Conservation (phyloP, 1,284 basidiomycete genomes). For the Coniophora puteana region DNA sequence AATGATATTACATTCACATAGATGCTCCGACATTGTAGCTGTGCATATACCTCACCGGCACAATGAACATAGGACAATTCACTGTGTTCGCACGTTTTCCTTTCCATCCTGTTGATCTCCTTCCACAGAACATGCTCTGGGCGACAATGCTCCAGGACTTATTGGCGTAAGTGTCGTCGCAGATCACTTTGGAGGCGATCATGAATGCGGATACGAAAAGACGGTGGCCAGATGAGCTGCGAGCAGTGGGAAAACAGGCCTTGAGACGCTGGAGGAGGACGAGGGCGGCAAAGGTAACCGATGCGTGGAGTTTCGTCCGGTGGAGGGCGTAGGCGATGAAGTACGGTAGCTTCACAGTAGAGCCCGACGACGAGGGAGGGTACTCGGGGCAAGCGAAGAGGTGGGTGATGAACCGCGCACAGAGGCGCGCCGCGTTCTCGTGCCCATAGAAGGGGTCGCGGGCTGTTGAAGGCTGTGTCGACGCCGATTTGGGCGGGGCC, state of each 20-base stretch:
- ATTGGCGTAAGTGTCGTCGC: slow-evolving; percentile 96
- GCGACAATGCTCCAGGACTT: slow-evolving; percentile 95
- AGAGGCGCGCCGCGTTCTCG: slow-evolving; percentile 61
- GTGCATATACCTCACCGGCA: no score
- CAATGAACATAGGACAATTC: no score
- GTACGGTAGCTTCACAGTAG: slow-evolving; percentile 63
- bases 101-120: slow-evolving; percentile 96
- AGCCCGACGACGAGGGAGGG: slow-evolving; percentile 46
- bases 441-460: slow-evolving; percentile 79
- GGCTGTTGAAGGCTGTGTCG: slow-evolving; percentile 22
- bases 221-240: slow-evolving; percentile 88
- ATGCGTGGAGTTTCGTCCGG: slow-evolving; percentile 77
- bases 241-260: slow-evolving; percentile 86
- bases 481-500: slow-evolving; percentile 25
- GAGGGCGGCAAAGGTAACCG: slow-evolving; percentile 84
- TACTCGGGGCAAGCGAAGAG: slow-evolving; percentile 74
- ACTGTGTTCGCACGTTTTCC: slow-evolving; percentile 91
- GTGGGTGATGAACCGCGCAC: slow-evolving; percentile 76
- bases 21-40: no score
- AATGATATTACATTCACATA: no score
- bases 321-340: slow-evolving; percentile 91
- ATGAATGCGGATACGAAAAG: slow-evolving; percentile 93
- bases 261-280: slow-evolving; percentile 86
- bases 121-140: slow-evolving; percentile 85
- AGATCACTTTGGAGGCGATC: slow-evolving; percentile 89